These are phyloP conservation scores for Kwoniella dendrophila DNA, from an alignment of 768 basidiomycete genomes.

Conservation along the genomic window DNA sequence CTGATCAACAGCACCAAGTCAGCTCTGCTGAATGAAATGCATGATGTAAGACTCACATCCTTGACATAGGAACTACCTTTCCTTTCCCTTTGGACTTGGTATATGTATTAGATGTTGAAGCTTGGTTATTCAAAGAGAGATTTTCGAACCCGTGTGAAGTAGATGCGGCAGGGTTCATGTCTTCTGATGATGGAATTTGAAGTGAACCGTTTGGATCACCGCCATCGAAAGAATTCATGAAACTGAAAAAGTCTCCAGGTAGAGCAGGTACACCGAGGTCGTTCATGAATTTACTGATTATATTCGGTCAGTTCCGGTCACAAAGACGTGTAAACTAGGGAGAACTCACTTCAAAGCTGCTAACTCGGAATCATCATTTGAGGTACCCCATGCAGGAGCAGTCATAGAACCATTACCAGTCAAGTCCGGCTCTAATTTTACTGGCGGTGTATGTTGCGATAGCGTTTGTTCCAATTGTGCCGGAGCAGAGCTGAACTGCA, in stretches of 20 bases:
- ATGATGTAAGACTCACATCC: slow-evolving; percentile 35
- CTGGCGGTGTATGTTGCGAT: slow-evolving; percentile 3
- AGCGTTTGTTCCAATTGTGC: slow-evolving; percentile 11
- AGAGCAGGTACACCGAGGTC: slow-evolving; percentile 43
- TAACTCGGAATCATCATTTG: slow-evolving; percentile 39
- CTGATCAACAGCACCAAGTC: slow-evolving; percentile 62
- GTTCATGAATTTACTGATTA: slow-evolving; percentile 42
- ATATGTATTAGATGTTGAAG: background rate
- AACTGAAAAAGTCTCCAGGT: slow-evolving; percentile 43
- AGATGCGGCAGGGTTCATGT: background rate
- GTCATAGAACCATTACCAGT: slow-evolving; percentile 13
- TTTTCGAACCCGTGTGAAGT: background rate
- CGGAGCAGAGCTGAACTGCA: slow-evolving; percentile 15
- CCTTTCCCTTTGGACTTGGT: slow-evolving; percentile 35
- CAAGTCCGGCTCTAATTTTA: slow-evolving; percentile 9
- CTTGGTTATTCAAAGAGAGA: background rate
- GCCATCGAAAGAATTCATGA: slow-evolving; percentile 21
- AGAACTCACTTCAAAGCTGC: slow-evolving; percentile 43
- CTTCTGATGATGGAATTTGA: slow-evolving; percentile 1
- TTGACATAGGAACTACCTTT: slow-evolving; percentile 29
- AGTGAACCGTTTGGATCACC: slow-evolving; percentile 6
- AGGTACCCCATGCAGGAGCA: slow-evolving; percentile 21
- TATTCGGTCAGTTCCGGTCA: background rate
- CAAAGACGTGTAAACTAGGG: background rate
- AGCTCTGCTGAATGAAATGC: slow-evolving; percentile 37